Percentiles rank a stretch among this genome's conserved stretches.
These are phyloP conservation scores for Chionographis japonica DNA, from an alignment of 106 monocot species.

Conservation along the genomic window DNA sequence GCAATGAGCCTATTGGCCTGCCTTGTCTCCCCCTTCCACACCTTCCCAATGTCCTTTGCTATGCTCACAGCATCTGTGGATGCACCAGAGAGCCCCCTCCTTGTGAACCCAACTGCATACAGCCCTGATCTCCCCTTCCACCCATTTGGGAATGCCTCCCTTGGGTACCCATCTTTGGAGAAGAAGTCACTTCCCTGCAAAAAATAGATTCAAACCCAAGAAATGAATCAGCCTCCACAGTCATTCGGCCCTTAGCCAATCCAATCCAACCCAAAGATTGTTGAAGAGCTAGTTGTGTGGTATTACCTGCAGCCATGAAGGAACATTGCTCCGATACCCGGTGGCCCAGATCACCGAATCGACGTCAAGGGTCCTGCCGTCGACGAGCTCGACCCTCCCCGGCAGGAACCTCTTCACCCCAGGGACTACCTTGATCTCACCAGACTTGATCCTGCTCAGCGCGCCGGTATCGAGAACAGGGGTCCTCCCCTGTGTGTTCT, in stretches of 20 bases:
- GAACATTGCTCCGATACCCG: slow-evolving; percentile 44
- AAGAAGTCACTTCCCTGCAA: slow-evolving; percentile 41
- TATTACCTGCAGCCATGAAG: slow-evolving; percentile 38
- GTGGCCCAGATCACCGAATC: slow-evolving; percentile 40
- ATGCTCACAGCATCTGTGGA: slow-evolving; percentile 35
- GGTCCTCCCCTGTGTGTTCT: slow-evolving; percentile 34
- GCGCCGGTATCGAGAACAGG: slow-evolving; percentile 38
- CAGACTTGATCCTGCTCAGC: slow-evolving; percentile 23
- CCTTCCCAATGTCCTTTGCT: slow-evolving; percentile 29
- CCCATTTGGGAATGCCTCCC: slow-evolving; percentile 32
- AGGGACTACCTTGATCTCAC: slow-evolving; percentile 37
- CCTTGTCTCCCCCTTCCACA: slow-evolving; percentile 46
- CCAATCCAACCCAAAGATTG: too few relatives aligned
- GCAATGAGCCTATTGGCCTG: slow-evolving; percentile 21
- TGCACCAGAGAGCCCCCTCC: slow-evolving; percentile 41
- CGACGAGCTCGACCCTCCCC: slow-evolving; percentile 25
- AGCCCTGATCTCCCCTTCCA: slow-evolving; percentile 45
- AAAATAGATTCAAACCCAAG: slow-evolving; percentile 1
- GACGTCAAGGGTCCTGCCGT: slow-evolving; percentile 15
- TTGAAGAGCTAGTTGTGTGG: neutral
- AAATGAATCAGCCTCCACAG: too few relatives aligned
- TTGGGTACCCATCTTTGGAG: slow-evolving; percentile 43
- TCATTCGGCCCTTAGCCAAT: too few relatives aligned
- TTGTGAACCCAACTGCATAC: slow-evolving; percentile 53
- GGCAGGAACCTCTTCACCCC: slow-evolving; percentile 21